phyloP scores from a whole-genome alignment of 495 filamentous ascomycete species.

The Achaetomiella virescens region DNA sequence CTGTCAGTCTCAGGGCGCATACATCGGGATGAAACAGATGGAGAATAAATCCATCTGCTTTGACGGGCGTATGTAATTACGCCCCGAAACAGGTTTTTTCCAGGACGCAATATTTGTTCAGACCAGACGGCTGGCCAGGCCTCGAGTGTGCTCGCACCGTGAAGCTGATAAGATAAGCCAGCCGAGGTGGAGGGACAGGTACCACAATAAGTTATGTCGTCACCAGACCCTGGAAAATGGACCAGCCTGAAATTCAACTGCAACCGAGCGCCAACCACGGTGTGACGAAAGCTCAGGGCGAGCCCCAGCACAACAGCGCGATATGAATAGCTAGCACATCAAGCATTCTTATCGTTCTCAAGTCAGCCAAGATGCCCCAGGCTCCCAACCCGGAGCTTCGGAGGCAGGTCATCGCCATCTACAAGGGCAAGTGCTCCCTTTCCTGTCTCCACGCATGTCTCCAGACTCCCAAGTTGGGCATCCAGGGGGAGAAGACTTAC shows the following conservation, averaged over 20 bases:
- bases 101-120: too few species aligned
- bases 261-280: neutral
- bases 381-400: constrained; percentile 54
- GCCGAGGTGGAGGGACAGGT: neutral
- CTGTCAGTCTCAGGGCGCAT: too few species aligned
- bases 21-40: neutral
- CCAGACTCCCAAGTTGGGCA: neutral
- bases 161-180: constrained; percentile 4
- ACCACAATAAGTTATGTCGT: too few species aligned
- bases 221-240: too few species aligned
- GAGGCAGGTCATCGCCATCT: constrained; percentile 76
- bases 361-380: neutral
- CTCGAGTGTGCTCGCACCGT: too few species aligned
- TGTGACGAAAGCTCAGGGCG: neutral
- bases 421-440: constrained; percentile 66
- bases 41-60: too few species aligned
- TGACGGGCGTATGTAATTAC: too few species aligned
- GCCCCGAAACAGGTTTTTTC: too few species aligned
- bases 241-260: too few species aligned
- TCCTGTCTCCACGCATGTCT: neutral
- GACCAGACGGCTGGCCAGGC: too few species aligned
- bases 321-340: neutral
- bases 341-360: neutral
- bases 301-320: neutral
- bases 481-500: neutral